Base-by-base conservation (phyloP, 2,329 filamentous ascomycete species). In the Calonectria pauciramosa region DNA sequence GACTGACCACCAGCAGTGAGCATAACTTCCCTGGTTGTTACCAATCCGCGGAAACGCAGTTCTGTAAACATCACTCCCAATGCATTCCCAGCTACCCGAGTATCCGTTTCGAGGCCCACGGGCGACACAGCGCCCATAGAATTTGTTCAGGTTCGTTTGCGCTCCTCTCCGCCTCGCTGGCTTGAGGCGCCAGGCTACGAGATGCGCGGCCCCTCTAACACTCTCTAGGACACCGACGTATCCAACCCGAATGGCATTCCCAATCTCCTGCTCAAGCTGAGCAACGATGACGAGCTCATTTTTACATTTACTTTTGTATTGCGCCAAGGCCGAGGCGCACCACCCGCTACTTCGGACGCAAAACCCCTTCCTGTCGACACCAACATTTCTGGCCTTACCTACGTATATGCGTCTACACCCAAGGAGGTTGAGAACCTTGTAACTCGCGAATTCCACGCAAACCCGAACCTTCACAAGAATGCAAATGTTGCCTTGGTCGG, bases 391-490 rank as follows among this genome's bases (percentile, higher is more conserved):
- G 96, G 96, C 67, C 89, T 99, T 75, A 99, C 97, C 11, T 99
- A 96, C 84, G 94, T 97, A 76, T 96, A 96, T 84, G 96, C 95
- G 52, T 95, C 96, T 0, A 98, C 93, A 68, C 87, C 92, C 38
- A 94, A 92, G 85, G 97, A 99, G 81, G 91, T 99, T 69, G 97
- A 99, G 82, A 98, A 97, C 79, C 88, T 99, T 60, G 93, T 99
- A 63, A 99, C 96, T 20, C 91, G 96, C 80, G 97, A 99, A 85
- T 99, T 99, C 81, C 96, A 99, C 80, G 96, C 96, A 78, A 96
- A 99, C 82, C 97, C 97, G 0, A 99, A 99, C 82, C 88, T 99
- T 71, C 97, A 99, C 88, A 99, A 98, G 84, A 99, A 98, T 83
- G 91, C 96, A 70, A 99, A 99, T 83, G 97, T 99, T 49, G 94